Evolutionary conservation across 805 yeast genomes (phyloP), one percentile per base, ranked within the genome.

Genomic region (Starmerella vaccinii): DNA sequence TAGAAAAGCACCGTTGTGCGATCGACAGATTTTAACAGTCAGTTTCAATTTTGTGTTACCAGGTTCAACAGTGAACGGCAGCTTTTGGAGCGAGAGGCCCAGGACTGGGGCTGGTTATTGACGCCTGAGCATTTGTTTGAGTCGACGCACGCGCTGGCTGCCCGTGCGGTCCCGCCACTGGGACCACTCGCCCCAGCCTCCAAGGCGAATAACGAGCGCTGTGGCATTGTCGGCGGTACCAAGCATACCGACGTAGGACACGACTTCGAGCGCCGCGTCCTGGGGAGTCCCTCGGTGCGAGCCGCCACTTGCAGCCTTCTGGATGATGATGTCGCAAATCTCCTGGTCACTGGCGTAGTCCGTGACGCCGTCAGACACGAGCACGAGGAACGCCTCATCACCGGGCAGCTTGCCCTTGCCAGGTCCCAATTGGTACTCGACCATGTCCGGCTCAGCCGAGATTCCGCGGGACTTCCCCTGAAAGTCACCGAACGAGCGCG

Each of bases 211-310:
- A 4, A 92, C 84, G 55, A 83, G 61, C 63, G 96, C 87, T 2
- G 97, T 87, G n/a, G 97, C 95, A 67, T 92, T 92, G 65, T 92
- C 98, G 60, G 85, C 88, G 2, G 95, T 92, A 13, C 95, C 95
- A 8, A 89, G 76, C 38, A 84, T 84, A 63, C 83, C 88, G 10
- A 88, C 82, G 64, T 81, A 92, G 59, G 80, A 76, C 12, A 90
- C 78, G 18, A 92, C 84, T 63, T 89, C 97, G 53, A 77, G 80
- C 0, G 97, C 89, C 33, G 94, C 85, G 41, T 70, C 76, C 59
- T 85, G 95, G 0, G 97, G 95, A 0, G 88, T 77, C 4, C 95
- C 95, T 27, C 70, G 66, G 26, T 74, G 71, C 22, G 77, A 73
- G n/a, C 95, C 94, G 35, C 66, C 59, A 32, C 58, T 49, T 46